A percentile compares a stretch with the other conserved stretches of the same genome.
These are phyloP conservation scores for Melaleuca quinquenervia DNA, from an alignment of 345 rosid species.

Conservation along the genomic window DNA sequence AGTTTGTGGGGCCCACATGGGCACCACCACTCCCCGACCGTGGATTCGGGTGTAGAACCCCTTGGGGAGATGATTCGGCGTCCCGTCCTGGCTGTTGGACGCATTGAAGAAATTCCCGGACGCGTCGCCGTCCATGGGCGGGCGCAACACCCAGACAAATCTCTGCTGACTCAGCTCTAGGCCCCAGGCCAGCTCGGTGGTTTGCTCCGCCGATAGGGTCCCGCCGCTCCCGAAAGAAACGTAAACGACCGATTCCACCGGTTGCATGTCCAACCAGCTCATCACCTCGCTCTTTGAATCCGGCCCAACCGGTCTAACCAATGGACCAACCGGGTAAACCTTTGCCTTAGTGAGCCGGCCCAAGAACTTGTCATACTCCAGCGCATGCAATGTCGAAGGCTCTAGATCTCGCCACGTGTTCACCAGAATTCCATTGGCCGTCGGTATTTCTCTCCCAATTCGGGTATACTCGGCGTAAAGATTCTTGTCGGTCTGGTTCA, in stretches of 20 bases:
- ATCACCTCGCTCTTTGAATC: neutral
- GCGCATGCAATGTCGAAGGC: conserved; percentile 11
- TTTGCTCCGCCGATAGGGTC: conserved; percentile 23
- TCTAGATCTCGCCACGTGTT: conserved; percentile 46
- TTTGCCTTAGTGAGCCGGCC: neutral
- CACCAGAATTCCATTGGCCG: conserved; percentile 38
- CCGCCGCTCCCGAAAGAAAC: conserved; percentile 80
- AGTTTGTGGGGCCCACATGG: conserved; percentile 52
- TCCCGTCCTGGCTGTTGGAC: neutral
- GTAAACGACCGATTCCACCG: conserved; percentile 34
- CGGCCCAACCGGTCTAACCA: conserved; percentile 2
- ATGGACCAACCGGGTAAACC: conserved; percentile 13
- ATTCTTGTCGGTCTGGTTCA: conserved; percentile 5
- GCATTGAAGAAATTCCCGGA: conserved; percentile 3
- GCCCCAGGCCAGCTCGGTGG: conserved; percentile 25
- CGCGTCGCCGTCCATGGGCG: neutral
- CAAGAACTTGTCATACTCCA: neutral
- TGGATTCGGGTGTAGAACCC: conserved; percentile 39
- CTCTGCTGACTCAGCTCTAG: conserved; percentile 24
- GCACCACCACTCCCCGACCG: conserved; percentile 26
- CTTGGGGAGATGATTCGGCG: conserved; percentile 26
- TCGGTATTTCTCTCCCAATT: conserved; percentile 15
- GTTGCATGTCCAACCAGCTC: conserved; percentile 41
- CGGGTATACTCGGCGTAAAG: conserved; percentile 1
- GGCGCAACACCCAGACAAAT: neutral